These are phyloP conservation scores for Cordia subcordata DNA, from an alignment of 257 asterid species.

Conservation along the genomic window DNA sequence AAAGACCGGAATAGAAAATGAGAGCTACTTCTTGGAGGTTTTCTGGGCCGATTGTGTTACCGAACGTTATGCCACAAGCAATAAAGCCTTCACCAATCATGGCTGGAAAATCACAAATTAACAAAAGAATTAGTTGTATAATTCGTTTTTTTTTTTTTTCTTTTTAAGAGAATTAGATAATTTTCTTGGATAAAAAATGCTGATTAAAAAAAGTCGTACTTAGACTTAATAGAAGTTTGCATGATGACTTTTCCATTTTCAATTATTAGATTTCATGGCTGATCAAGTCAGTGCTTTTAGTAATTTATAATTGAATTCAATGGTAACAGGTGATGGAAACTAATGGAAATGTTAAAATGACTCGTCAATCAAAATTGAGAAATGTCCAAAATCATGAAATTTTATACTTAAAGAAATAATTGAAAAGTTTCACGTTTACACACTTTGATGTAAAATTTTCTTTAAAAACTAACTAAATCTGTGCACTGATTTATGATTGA, in stretches of 20 bases:
- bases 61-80: constrained; percentile 66
- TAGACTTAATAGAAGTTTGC: too few species aligned
- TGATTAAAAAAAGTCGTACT: too few species aligned
- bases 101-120: constrained; percentile 27
- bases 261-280: background rate
- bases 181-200: too few species aligned
- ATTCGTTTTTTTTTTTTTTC: too few species aligned
- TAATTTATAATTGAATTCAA: background rate
- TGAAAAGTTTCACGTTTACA: too few species aligned
- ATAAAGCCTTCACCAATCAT: constrained; percentile 67
- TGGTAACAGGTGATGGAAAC: background rate
- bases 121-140: background rate
- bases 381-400: constrained; percentile 10
- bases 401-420: too few species aligned
- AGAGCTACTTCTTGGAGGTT: too few species aligned
- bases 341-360: background rate
- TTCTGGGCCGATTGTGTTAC: constrained; percentile 75
- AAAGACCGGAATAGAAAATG: too few species aligned
- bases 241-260: background rate
- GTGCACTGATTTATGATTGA: too few species aligned
- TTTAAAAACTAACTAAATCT: too few species aligned
- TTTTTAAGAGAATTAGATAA: too few species aligned
- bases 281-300: background rate
- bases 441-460: too few species aligned
- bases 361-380: constrained; percentile 4